These are phyloP conservation scores for Quercus tomentella DNA, from an alignment of 331 rosid genomes.

Conservation along the genomic window DNA sequence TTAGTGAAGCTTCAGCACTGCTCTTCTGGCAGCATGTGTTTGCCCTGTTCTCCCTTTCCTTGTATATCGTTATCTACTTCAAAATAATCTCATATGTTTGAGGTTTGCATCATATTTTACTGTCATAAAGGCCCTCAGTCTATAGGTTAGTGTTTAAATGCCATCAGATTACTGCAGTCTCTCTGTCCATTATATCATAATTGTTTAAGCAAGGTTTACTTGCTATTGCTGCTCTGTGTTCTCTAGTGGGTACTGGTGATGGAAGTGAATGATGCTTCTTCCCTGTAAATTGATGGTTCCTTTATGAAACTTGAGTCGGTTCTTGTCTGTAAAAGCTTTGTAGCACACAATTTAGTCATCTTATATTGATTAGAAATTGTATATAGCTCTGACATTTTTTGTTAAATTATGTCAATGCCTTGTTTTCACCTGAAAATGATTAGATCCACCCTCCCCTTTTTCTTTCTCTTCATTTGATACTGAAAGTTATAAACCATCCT, in stretches of 20 bases:
- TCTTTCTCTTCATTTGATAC: too few species aligned
- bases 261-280: not conserved
- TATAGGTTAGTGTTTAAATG: not conserved
- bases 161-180: not conserved
- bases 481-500: too few species aligned
- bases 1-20: slow-evolving; percentile 70
- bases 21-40: slow-evolving; percentile 76
- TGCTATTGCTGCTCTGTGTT: not conserved
- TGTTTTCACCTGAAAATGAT: too few species aligned
- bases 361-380: not conserved
- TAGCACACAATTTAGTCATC: not conserved
- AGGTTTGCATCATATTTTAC: slow-evolving; percentile 14
- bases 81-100: slow-evolving; percentile 38
- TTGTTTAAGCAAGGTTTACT: not conserved
- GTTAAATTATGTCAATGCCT: not conserved
- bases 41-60: slow-evolving; percentile 60
- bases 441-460: too few species aligned
- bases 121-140: not conserved
- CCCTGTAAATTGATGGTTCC: not conserved
- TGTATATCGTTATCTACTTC: slow-evolving; percentile 52
- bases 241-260: not conserved
- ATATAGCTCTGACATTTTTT: not conserved
- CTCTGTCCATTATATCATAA: not conserved
- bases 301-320: not conserved
- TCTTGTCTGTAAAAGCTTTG: not conserved